Percentiles rank a stretch among this genome's conserved stretches.
Conservation (phyloP, 2,329 filamentous ascomycete species). For the Sphaerulina vaccinii region DNA sequence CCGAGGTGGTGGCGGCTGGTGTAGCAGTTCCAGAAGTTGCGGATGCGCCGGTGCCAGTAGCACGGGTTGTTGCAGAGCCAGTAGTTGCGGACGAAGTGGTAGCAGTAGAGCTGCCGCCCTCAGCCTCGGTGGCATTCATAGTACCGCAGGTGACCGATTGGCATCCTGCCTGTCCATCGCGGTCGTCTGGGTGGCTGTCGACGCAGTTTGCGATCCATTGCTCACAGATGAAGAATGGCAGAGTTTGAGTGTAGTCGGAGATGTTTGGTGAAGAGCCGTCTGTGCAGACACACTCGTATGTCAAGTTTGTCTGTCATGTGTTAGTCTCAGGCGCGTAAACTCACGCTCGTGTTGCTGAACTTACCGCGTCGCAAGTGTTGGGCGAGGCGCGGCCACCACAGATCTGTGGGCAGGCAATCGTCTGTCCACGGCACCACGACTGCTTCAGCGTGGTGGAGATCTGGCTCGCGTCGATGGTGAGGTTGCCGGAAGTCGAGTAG, state of each 20-base stretch:
- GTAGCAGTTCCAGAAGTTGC: constrained; percentile 26
- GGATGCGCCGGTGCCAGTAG: constrained; percentile 28
- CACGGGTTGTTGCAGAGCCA: constrained; percentile 21
- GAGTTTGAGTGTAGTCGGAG: constrained; percentile 55
- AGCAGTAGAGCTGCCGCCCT: constrained; percentile 35
- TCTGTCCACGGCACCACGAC: constrained; percentile 59
- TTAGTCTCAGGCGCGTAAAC: constrained; percentile 26
- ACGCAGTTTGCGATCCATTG: constrained; percentile 49
- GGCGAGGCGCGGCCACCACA: constrained; percentile 51
- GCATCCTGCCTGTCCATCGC: constrained; percentile 47
- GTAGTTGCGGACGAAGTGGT: not conserved
- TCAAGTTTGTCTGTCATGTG: constrained; percentile 43
- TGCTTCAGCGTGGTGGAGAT: constrained; percentile 41
- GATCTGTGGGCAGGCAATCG: constrained; percentile 59
- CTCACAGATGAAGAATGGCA: constrained; percentile 62
- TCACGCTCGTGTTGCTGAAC: constrained; percentile 29
- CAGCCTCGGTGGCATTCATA: constrained; percentile 44
- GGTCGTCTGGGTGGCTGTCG: constrained; percentile 40
- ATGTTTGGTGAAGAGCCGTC: constrained; percentile 58
- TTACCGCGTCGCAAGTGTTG: constrained; percentile 60
- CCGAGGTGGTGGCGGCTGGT: constrained; percentile 32
- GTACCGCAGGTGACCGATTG: constrained; percentile 53
- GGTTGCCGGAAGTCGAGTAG: constrained; percentile 39
- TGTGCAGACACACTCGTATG: constrained; percentile 58
- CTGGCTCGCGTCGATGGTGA: constrained; percentile 44